Percentiles rank a stretch among this genome's conserved stretches.
Evolutionary conservation across 805 yeast species (phyloP).

Genomic region (Cyberlindnera euphorbiae): DNA sequence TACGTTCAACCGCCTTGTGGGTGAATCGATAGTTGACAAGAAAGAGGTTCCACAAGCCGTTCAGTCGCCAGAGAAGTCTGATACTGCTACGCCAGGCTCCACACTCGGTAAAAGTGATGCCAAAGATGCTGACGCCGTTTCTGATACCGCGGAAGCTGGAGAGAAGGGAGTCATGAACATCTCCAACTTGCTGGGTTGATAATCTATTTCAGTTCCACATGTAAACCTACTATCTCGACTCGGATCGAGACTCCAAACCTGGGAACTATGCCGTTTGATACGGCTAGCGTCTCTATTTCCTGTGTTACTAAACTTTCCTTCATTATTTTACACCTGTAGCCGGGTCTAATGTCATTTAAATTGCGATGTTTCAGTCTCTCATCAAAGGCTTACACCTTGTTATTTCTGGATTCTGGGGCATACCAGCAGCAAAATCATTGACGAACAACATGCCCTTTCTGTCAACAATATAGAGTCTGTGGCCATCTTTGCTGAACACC

Average conservation of each 20-base stretch:
- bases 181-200: slow-evolving; percentile 17
- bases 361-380: slow-evolving; percentile 11
- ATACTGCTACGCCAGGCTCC: too few relatives aligned
- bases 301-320: neutral
- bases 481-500: slow-evolving; percentile 75
- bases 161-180: slow-evolving; percentile 20
- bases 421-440: slow-evolving; percentile 84
- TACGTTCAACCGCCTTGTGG: neutral
- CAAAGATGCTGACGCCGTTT: neutral
- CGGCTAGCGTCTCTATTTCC: too few relatives aligned
- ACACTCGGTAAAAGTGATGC: too few relatives aligned
- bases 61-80: too few relatives aligned
- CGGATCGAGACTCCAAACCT: neutral
- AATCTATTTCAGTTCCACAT: neutral
- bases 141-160: neutral
- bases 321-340: too few relatives aligned
- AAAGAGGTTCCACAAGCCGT: neutral
- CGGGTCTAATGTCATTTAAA: too few relatives aligned
- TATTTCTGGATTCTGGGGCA: slow-evolving; percentile 59
- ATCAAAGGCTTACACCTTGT: slow-evolving; percentile 49
- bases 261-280: too few relatives aligned
- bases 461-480: slow-evolving; percentile 69
- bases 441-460: slow-evolving; percentile 75
- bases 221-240: neutral
- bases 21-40: too few relatives aligned